These are phyloP conservation scores for Candida bentonensis DNA, from an alignment of 805 yeast genomes.

Conservation along the genomic window DNA sequence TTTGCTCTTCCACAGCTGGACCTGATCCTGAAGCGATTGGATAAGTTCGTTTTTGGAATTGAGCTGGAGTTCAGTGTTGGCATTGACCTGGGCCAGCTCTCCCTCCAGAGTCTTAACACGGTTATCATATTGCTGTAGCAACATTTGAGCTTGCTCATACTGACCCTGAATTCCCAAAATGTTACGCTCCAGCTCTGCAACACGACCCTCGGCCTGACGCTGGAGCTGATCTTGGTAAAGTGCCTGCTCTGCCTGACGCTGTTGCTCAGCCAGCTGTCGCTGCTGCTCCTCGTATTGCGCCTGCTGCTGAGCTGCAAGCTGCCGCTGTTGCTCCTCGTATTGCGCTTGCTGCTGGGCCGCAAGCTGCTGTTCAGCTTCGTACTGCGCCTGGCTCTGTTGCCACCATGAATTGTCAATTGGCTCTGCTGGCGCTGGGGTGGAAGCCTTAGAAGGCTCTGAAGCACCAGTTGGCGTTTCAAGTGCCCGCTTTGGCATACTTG, in stretches of 20 bases:
- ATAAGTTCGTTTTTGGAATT: conserved; percentile 65
- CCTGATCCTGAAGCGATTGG: conserved; percentile 55
- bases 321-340: conserved; percentile 54
- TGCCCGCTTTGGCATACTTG: conserved; percentile 28
- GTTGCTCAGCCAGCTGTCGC: conserved; percentile 50
- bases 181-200: conserved; percentile 72
- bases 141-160: conserved; percentile 70
- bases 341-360: conserved; percentile 49
- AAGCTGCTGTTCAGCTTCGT: conserved; percentile 44
- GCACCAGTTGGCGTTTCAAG: conserved; percentile 12
- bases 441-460: conserved; percentile 14
- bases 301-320: conserved; percentile 55
- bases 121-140: conserved; percentile 77
- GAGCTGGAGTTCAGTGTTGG: conserved; percentile 57
- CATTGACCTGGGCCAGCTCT: conserved; percentile 47
- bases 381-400: conserved; percentile 36
- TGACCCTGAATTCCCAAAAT: conserved; percentile 61
- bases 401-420: conserved; percentile 20
- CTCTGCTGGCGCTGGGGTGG: conserved; percentile 20
- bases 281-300: conserved; percentile 62
- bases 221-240: conserved; percentile 47
- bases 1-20: conserved; percentile 65
- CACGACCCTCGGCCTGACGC: conserved; percentile 62
- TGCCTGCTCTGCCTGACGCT: conserved; percentile 58
- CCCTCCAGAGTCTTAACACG: conserved; percentile 69